These are phyloP conservation scores for Calonectria pauciramosa DNA, from an alignment of 2,329 filamentous ascomycete species.

Conservation along the genomic window DNA sequence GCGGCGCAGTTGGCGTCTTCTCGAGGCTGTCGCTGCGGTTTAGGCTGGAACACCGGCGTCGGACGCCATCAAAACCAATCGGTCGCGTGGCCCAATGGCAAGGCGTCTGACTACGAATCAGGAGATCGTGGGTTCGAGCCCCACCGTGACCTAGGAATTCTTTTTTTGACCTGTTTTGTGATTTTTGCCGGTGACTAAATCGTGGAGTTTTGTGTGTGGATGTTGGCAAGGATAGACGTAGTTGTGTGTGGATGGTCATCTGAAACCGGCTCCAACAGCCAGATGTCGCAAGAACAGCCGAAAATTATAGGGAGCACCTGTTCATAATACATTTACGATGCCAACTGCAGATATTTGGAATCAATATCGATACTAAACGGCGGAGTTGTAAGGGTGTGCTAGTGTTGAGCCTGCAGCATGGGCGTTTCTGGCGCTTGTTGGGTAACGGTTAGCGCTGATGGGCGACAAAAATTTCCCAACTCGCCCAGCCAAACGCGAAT, in stretches of 20 bases:
- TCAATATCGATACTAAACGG: background rate
- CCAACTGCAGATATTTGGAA: background rate
- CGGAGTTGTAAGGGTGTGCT: background rate
- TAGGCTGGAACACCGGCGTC: background rate
- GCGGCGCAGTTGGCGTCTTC: background rate
- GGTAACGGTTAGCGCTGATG: constrained; percentile 24
- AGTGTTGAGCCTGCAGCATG: background rate
- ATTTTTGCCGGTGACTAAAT: background rate
- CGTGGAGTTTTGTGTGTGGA: background rate
- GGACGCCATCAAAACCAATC: background rate
- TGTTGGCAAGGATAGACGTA: background rate
- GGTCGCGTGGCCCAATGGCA: constrained; percentile 49
- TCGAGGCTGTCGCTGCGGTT: background rate
- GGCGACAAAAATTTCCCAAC: constrained; percentile 24
- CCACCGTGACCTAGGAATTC: constrained; percentile 35
- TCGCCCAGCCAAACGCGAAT: background rate
- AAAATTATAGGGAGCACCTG: background rate
- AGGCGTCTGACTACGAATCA: constrained; percentile 53
- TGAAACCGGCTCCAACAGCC: background rate
- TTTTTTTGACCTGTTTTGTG: background rate
- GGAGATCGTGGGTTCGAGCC: constrained; percentile 51
- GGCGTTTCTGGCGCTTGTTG: constrained; percentile 8
- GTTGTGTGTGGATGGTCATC: background rate
- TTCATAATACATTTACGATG: too few relatives aligned
- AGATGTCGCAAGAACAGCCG: too few relatives aligned